Evolutionary conservation across 805 yeast species (phyloP).

Genomic region (Candida methanosorbosa): DNA sequence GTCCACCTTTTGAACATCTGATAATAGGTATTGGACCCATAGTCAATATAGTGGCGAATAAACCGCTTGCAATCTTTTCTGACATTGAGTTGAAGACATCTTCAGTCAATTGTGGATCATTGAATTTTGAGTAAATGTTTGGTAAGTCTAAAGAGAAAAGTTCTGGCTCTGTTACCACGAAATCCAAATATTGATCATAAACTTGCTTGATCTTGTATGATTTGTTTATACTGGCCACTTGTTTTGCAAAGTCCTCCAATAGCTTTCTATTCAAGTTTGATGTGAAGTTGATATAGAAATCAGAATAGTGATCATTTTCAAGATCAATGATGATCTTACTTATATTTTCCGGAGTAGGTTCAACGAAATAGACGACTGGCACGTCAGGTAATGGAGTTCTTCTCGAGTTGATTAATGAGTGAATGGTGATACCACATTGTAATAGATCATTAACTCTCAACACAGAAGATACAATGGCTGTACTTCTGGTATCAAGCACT

Average conservation of each 20-base stretch:
- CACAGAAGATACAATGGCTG: conserved; percentile 85
- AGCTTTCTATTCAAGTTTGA: conserved; percentile 68
- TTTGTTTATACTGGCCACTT: conserved; percentile 65
- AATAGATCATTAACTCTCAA: conserved; percentile 85
- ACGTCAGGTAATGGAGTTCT: conserved; percentile 90
- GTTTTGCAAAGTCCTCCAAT: conserved; percentile 81
- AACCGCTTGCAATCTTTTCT: conserved; percentile 65
- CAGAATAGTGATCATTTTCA: conserved; percentile 65
- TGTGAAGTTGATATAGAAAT: conserved; percentile 79
- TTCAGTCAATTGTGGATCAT: conserved; percentile 66
- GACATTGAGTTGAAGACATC: conserved; percentile 62
- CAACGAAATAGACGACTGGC: conserved; percentile 87
- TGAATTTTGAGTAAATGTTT: conserved; percentile 57
- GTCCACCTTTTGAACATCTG: conserved; percentile 86
- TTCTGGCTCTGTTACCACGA: conserved; percentile 87
- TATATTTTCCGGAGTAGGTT: conserved; percentile 77
- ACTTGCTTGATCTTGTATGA: conserved; percentile 75
- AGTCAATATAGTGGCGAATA: conserved; percentile 73
- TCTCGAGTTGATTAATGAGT: conserved; percentile 59
- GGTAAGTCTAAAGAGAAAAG: conserved; percentile 71
- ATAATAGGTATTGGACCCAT: conserved; percentile 79
- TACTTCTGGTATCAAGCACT: conserved; percentile 71
- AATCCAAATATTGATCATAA: conserved; percentile 89
- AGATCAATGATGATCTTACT: conserved; percentile 64
- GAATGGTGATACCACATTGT: conserved; percentile 87